Base-by-base conservation (phyloP, 1,139 yeast species). In the Meyerozyma sp. region DNA sequence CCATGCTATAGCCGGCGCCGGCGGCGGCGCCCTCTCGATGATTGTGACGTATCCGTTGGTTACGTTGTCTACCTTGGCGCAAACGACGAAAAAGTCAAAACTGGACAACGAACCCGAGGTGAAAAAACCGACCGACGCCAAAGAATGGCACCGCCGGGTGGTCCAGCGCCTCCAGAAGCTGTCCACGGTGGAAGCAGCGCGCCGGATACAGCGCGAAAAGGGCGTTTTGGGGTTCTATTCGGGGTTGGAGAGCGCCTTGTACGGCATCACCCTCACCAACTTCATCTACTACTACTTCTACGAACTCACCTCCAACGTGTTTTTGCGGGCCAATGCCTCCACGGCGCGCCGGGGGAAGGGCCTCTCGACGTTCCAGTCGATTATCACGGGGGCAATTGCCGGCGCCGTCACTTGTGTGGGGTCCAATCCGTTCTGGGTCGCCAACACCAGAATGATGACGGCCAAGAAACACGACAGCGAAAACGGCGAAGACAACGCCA, bases 371-470 rank as follows among this genome's bases (percentile, higher is more conserved):
- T 46, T 75, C 10, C 95, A 90, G 62, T 81, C 91, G 45, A 84
- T 90, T 55, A 49, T 77, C 4, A 83, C 91, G 3, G 96, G 96
- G 14, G 85, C 94, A 1, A 71, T 87, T 54, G 95, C 97, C 2
- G 97, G 98, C 0, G 78, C 91, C 8, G 78, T 90, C 37, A 89
- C 97, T 2, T 87, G 91, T 46, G 70, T 87, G 20, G 77, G 85
- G 14, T 83, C 96, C n/a, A 91, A 91, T 64, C 98, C 98, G 30
- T 82, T 90, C 54, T 90, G 98, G 98, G 95, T 89, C 32, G 94
- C 93, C 44, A 89, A 89, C 60, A 89, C 96, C 2, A 74, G 96
- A 48, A 70, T 72, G 65, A 82, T 85, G 83, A 85, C 95, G 5
- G 84, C 71, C 34, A 65, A 68, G 50, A 66, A 68, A 49, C 59